Base-by-base conservation (phyloP, 176 grass and related monocot genomes). In the Triticum monococcum region DNA sequence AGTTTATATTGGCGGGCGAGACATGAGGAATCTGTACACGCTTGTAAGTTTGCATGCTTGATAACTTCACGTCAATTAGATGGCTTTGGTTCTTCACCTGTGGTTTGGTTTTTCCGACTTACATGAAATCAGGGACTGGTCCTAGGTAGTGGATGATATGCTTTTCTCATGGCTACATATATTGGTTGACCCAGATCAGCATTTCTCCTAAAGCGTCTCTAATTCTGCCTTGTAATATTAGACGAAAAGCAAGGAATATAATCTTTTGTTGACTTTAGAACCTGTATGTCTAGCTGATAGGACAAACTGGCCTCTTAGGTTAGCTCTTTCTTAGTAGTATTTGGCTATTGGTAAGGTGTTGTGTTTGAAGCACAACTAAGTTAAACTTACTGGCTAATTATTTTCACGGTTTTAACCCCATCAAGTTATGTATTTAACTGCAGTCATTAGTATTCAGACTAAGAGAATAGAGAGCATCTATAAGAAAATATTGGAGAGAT, bases 11-110 rank as follows among this genome's bases (percentile, higher is more conserved):
- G 57, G 83, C 3, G 93, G 96, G 32, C 80, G 90, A 30, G 91
- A 98, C 78, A 90, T 93, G 89, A 90, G 96, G 62, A 98, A 88
- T 33, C 81, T 98, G 18, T 98, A 98, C 64, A 98, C 96, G 18
- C 96, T 98, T 87, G 96, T 95, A 81, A 95, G 93, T 79, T 2
- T 57, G 93, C 59, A 4, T 57, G 38, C 12, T 16, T 43, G 1
- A 13, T 36, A 46, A 48, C 18, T 50, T 64, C 37, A 52, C 52
- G 14, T 70, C 67, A 30, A 28, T 30, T 75, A 74, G 41, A 48
- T 50, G 11, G 2, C 54, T 62, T 78, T 24, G 2, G 25, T 23
- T 48, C n/a, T 35, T 35, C 8, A 59, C 5, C 28, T 70, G 12
- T 77, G 3, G 13, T 72, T 72, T 41, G 3, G 14, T 78, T 80